Percentiles rank a stretch among this genome's conserved stretches.
phyloP scores from a whole-genome alignment of 306 rosid genomes.

The Citrullus mucosospermus region DNA sequence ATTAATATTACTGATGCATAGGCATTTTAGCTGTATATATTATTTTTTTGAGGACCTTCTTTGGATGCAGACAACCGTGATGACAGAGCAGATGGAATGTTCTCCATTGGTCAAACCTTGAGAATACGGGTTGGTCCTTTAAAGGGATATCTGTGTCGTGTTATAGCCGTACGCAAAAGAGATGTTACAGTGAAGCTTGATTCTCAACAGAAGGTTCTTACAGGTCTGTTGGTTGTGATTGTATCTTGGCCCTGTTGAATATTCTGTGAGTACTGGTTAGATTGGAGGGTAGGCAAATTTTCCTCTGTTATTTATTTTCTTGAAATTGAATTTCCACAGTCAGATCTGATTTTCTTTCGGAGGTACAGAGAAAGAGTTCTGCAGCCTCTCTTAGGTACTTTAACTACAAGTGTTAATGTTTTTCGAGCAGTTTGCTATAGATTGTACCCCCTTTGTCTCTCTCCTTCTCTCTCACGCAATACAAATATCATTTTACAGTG shows the following conservation, averaged over 20 bases:
- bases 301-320: background rate
- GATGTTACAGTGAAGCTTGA: conserved; percentile 96
- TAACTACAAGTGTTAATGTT: background rate
- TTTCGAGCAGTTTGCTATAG: background rate
- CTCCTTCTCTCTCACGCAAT: conserved; percentile 7
- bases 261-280: background rate
- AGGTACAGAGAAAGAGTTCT: conserved; percentile 62
- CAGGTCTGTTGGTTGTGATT: conserved; percentile 43
- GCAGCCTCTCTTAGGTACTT: conserved; percentile 40
- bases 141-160: conserved; percentile 95
- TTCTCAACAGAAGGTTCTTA: conserved; percentile 92
- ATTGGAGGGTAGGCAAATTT: background rate
- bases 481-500: conserved; percentile 20
- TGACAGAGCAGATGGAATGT: conserved; percentile 41
- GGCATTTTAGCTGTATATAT: conserved; percentile 11
- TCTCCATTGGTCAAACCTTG: conserved; percentile 85
- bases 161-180: conserved; percentile 64
- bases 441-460: conserved; percentile 4
- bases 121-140: conserved; percentile 94
- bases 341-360: conserved; percentile 81
- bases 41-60: conserved; percentile 7
- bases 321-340: conserved; percentile 32
- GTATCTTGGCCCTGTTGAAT: conserved; percentile 1
- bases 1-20: conserved; percentile 13
- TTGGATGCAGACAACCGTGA: conserved; percentile 58